Percentiles rank a stretch among this genome's conserved stretches.
Conservation (phyloP, 192 early-diverging fungal genomes). For the Mortierella claussenii region DNA sequence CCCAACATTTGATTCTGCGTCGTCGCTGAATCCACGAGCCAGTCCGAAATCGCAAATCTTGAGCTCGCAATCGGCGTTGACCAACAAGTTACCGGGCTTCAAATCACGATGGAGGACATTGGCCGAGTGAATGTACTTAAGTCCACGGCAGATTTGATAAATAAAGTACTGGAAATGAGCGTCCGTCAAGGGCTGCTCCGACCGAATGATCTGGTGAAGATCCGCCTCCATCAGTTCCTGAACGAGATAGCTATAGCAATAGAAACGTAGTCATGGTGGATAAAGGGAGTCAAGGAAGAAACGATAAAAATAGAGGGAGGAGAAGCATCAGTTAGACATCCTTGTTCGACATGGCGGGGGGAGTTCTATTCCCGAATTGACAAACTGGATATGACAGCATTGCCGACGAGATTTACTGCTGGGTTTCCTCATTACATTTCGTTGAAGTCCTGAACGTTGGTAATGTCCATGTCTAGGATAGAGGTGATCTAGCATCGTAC, state of each 20-base stretch:
- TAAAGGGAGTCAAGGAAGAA: conserved; percentile 10
- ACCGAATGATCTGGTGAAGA: conserved; percentile 96
- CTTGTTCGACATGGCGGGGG: too few species aligned
- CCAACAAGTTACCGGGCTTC: conserved; percentile 96
- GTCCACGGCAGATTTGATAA: conserved; percentile 96
- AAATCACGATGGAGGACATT: conserved; percentile 96
- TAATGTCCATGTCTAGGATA: conserved; percentile 91
- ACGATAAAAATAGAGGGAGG: conserved; percentile 25
- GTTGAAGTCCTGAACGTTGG: conserved; percentile 87
- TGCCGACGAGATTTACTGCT: too few species aligned
- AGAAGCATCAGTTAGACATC: too few species aligned
- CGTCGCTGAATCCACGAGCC: conserved; percentile 90
- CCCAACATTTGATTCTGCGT: conserved; percentile 82
- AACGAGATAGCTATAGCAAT: conserved; percentile 75
- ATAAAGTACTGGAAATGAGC: conserved; percentile 99
- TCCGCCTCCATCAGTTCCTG: conserved; percentile 99
- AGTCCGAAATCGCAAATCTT: conserved; percentile 99
- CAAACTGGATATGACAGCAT: too few species aligned
- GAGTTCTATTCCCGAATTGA: too few species aligned
- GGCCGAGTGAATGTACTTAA: conserved; percentile 99
- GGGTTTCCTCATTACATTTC: conserved; percentile 82
- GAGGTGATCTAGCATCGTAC: conserved; percentile 73
- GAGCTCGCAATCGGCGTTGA: conserved; percentile 98
- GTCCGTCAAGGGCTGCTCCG: conserved; percentile 91
- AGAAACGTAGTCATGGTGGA: conserved; percentile 3